These are phyloP conservation scores for Anisodus acutangulus DNA, from an alignment of 257 asterid species.

Conservation along the genomic window DNA sequence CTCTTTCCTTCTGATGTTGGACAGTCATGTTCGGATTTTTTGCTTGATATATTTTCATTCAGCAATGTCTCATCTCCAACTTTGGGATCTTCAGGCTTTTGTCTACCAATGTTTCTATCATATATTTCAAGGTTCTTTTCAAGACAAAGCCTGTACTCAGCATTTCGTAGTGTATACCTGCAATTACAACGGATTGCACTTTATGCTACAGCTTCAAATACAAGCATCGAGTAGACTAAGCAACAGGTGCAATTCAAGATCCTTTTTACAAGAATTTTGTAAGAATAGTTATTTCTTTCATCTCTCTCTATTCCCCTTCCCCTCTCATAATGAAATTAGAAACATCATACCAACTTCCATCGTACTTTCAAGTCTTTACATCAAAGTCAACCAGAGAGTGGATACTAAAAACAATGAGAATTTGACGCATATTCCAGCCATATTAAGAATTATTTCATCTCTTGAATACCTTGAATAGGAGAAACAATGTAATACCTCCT, in stretches of 20 bases:
- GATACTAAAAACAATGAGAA: background rate
- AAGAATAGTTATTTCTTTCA: constrained; percentile 4
- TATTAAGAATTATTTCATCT: background rate
- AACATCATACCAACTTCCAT: background rate
- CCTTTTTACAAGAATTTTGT: background rate
- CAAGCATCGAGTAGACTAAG: background rate
- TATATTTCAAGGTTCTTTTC: constrained; percentile 82
- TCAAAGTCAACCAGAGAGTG: background rate
- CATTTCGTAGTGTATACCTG: constrained; percentile 91
- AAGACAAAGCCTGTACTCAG: constrained; percentile 90
- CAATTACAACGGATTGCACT: constrained; percentile 26
- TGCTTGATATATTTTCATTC: constrained; percentile 35
- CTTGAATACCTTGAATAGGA: background rate
- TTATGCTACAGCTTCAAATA: background rate
- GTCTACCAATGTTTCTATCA: constrained; percentile 52
- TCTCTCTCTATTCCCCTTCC: background rate
- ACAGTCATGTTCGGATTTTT: constrained; percentile 43
- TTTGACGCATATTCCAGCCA: background rate
- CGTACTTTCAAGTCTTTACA: background rate
- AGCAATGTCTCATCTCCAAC: constrained; percentile 42
- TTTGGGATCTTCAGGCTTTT: constrained; percentile 46
- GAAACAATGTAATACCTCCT: background rate
- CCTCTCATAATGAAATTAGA: background rate
- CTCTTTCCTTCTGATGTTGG: constrained; percentile 48
- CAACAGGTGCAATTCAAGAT: background rate